Evolutionary conservation across 2,329 filamentous ascomycete genomes (phyloP), one percentile per base, ranked within the genome.

Genomic region (Amauroascus niger): DNA sequence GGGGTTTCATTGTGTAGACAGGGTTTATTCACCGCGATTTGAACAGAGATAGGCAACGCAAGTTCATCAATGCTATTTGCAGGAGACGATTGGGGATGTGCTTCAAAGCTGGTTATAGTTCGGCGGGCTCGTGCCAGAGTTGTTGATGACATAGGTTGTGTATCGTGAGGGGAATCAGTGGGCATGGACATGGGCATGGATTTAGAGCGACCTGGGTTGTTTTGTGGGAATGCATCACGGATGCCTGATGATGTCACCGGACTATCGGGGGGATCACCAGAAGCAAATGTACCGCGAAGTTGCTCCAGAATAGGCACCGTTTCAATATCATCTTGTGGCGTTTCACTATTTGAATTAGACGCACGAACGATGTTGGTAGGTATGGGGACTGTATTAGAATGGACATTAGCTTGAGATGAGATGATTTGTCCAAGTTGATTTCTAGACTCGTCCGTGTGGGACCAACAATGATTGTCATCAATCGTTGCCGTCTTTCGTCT

Each of bases 141-240:
- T 6, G 66, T 55, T 6, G 70, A 71, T 9, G 69, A 71, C 32
- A 71, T 61, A 20, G 68, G 69, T 41, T 70, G 64, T 1, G 70
- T 72, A 47, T 71, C 69, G 41, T 69, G 68, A 6, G 68, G 67
- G 3, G 69, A 71, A 46, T 61, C 63, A n/a, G 54, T 49, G 9
- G 59, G 53, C 3, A 55, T 50, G 9, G 59, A 52, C 3, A 55
- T 50, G 49, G 65, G 64, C 43, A 65, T 55, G 3, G 65, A 63
- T 43, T 65, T 62, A 18, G 62, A 62, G 33, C 64, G 59, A 24
- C 60, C 56, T 3, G 53, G 40, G 2, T 41, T 59, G 43, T 57
- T 59, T 18, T 39, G 30, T 30, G 6, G 14, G 1, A 39, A 51
- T 14, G 39, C 16, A 9, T n/a, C 33, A 28, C 5, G n/a, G n/a